These are phyloP conservation scores for Fusarium sp. DNA, from an alignment of 2,329 filamentous ascomycete genomes.

Conservation along the genomic window DNA sequence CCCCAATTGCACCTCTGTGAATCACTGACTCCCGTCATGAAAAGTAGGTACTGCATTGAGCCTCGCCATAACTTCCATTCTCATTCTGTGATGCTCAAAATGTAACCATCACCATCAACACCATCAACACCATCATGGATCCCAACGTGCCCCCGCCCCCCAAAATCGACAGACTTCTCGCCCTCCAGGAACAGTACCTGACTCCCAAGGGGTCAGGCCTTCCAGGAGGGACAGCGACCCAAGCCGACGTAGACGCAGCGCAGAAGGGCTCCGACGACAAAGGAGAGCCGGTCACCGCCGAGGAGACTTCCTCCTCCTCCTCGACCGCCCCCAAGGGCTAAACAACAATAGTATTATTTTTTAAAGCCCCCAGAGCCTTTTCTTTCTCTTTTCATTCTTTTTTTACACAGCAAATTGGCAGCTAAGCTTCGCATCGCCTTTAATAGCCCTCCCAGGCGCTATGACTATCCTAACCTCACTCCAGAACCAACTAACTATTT, in stretches of 20 bases:
- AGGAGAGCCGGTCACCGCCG: neutral
- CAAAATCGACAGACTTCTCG: accelerated
- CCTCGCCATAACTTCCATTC: accelerated
- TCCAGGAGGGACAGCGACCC: neutral
- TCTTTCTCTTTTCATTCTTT: too few relatives aligned
- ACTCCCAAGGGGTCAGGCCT: too few relatives aligned
- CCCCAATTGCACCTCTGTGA: neutral
- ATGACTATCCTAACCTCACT: neutral
- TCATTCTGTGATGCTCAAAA: neutral
- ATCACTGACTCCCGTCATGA: neutral
- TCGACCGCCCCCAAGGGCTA: neutral
- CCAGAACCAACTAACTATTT: neutral
- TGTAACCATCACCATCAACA: neutral
- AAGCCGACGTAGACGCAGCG: neutral
- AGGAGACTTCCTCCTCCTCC: neutral
- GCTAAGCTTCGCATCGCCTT: neutral
- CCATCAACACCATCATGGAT: neutral
- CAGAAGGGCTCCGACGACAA: neutral
- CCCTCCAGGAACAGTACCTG: accelerated
- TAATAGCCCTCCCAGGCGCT: neutral
- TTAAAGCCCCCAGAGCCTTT: too few relatives aligned
- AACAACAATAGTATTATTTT: too few relatives aligned
- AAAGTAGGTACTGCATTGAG: neutral
- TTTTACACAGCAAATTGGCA: neutral
- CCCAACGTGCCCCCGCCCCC: neutral